Base-by-base conservation (phyloP, 257 asterid species). In the Parsonsia alboflavescens region DNA sequence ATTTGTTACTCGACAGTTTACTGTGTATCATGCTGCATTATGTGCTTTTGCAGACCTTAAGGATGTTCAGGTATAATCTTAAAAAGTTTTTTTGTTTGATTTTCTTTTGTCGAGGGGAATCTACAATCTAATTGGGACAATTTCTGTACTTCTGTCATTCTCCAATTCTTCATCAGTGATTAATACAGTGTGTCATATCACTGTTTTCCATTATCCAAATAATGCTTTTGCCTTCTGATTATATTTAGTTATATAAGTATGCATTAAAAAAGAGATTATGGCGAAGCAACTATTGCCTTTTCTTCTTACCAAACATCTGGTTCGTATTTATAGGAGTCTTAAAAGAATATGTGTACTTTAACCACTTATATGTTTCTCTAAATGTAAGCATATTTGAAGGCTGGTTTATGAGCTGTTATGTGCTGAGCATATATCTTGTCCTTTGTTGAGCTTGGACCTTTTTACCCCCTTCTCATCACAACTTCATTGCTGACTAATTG, bases 1-100 rank as follows among this genome's bases (percentile, higher is more conserved):
- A 80, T 90, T 90, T 85, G 52, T 95, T 68, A 68, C 70, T 79
- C 84, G 81, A 79, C 81, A 39, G 70, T 83, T 90, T 56, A 92
- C 99, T 48, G 96, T 95, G 21, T 95, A 86, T 82, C 99, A 95
- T 87, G 93, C 79, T 73, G 99, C 99, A 74, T 95, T 90, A 79
- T 80, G 80, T 72, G 96, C 98, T 73, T 82, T 85, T 77, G 98
- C 98, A 49, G 96, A 92, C 59, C 93, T 90, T 19, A 78, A 42
- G 80, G 87, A 85, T 81, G 87, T 85, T 52, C 88, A 92, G 99
- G 99, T 92, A 86, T 61, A 26, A 30, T 70, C 26, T 57, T 49
- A 22, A 5, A 50, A 30, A 66, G 16, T 24, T 28, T 21, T 50
- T 39, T 61, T 45, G 3, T 59, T 65, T 73, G 13, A 8, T 33